Evolutionary conservation across 345 rosid species (phyloP).

Genomic region (Barbarea vulgaris): DNA sequence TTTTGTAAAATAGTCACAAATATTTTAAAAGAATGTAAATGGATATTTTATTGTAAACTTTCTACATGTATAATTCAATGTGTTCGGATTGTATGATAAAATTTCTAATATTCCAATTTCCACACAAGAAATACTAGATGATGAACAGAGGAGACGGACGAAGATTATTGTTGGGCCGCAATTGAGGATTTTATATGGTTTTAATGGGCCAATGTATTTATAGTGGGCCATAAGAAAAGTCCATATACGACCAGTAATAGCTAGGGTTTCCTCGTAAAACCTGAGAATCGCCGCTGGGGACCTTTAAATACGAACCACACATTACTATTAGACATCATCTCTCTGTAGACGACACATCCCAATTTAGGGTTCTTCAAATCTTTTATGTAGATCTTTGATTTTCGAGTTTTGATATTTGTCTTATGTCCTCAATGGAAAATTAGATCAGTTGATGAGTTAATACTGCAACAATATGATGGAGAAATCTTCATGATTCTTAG

Average conservation of each 20-base stretch:
- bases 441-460: slow-evolving; percentile 34
- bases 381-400: not conserved
- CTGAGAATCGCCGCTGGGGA: not conserved
- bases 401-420: not conserved
- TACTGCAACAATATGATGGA: slow-evolving; percentile 49
- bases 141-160: no score
- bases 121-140: no score
- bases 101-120: no score
- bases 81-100: no score
- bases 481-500: slow-evolving; percentile 37
- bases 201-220: not conserved
- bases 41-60: no score
- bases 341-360: not conserved
- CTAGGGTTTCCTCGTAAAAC: slow-evolving; percentile 29
- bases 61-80: no score
- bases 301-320: slow-evolving; percentile 20
- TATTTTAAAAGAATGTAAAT: no score
- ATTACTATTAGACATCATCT: not conserved
- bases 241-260: not conserved
- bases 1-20: no score
- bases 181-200: not conserved
- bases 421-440: not conserved
- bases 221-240: not conserved
- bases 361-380: not conserved
- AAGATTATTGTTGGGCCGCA: no score